Evolutionary conservation across 305 asterid species (phyloP).

Genomic region (Solanum hybrid): DNA sequence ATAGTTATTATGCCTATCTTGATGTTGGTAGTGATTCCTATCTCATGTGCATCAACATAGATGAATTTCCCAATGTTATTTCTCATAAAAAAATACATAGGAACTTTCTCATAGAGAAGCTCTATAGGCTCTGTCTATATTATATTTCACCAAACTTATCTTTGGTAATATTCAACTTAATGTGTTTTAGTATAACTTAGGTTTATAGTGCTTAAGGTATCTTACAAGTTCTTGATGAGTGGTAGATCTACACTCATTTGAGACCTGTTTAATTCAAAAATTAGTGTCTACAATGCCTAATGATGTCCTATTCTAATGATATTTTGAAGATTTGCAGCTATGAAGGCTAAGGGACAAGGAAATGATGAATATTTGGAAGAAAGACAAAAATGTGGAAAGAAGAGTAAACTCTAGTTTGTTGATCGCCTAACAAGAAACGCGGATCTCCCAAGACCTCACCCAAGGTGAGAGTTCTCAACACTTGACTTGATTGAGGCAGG

Average conservation of each 20-base stretch:
- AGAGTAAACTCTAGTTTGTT: not conserved
- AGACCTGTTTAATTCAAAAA: not conserved
- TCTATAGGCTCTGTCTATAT: not conserved
- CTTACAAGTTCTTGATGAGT: not conserved
- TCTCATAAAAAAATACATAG: not conserved
- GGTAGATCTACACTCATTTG: not conserved
- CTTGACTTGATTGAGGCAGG: not conserved
- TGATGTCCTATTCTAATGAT: not conserved
- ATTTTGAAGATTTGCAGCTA: not conserved
- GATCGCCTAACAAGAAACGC: not conserved
- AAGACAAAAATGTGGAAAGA: not conserved
- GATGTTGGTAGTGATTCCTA: not conserved
- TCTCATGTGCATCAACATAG: not conserved
- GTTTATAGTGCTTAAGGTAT: not conserved
- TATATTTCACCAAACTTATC: not conserved
- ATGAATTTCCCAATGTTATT: too few relatives aligned
- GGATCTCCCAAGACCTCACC: not conserved
- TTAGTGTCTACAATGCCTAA: not conserved
- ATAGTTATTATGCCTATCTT: not conserved
- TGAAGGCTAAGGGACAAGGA: not conserved
- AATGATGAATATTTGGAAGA: not conserved
- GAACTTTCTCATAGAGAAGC: not conserved
- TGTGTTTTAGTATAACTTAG: not conserved
- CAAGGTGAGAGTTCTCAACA: not conserved
- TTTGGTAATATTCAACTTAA: not conserved